phyloP scores from a whole-genome alignment of 2,329 filamentous ascomycete genomes.

The Ophiostoma populinum region DNA sequence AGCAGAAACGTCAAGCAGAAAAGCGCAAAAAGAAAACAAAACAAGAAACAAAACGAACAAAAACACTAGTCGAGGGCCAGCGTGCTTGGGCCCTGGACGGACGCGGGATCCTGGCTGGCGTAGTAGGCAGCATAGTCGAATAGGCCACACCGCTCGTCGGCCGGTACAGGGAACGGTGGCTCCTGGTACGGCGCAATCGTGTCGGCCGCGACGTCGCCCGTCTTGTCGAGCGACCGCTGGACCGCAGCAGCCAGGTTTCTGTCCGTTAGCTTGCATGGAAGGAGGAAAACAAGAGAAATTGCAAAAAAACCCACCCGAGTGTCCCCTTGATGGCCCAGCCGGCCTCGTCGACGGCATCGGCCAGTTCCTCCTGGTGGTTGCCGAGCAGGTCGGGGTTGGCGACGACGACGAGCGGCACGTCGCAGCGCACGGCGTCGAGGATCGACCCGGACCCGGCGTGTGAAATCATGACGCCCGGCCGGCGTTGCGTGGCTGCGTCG shows the following conservation, averaged over 20 bases:
- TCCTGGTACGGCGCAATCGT: conserved; percentile 13
- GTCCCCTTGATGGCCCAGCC: conserved; percentile 61
- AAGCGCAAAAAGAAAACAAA: neutral
- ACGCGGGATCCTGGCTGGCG: neutral
- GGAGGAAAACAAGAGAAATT: too few relatives aligned
- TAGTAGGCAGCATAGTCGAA: conserved; percentile 18
- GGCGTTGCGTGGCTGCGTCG: conserved; percentile 16
- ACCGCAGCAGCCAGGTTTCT: too few relatives aligned
- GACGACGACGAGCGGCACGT: conserved; percentile 70
- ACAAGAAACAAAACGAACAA: neutral
- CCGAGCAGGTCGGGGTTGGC: conserved; percentile 69
- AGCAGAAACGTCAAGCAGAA: too few relatives aligned
- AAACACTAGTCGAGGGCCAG: conserved; percentile 8
- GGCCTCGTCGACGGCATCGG: conserved; percentile 53
- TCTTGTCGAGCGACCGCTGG: conserved; percentile 3
- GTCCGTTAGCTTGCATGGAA: too few relatives aligned
- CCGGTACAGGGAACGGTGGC: conserved; percentile 15
- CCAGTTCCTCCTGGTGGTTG: conserved; percentile 84
- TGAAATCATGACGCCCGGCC: conserved; percentile 61
- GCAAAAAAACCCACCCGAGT: conserved; percentile 35
- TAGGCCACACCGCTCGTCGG: conserved; percentile 15
- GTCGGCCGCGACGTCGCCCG: conserved; percentile 11
- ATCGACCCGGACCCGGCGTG: conserved; percentile 90
- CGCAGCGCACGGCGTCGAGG: conserved; percentile 59
- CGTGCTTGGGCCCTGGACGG: neutral